phyloP scores from a whole-genome alignment of 306 rosid genomes.

The Rubus idaeus region DNA sequence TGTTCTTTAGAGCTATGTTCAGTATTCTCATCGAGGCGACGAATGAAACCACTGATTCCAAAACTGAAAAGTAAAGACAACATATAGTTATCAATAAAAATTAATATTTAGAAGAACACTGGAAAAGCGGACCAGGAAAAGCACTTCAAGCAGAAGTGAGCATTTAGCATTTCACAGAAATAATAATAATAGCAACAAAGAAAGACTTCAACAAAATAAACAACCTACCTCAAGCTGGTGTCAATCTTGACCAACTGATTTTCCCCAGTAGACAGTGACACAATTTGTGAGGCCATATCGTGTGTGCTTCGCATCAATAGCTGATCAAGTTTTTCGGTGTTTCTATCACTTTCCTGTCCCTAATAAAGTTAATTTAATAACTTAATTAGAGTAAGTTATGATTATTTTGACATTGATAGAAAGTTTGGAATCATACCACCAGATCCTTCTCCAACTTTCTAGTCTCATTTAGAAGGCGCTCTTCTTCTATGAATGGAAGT shows the following conservation, averaged over 20 bases:
- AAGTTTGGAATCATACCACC: conserved; percentile 30
- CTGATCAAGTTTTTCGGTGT: conserved; percentile 25
- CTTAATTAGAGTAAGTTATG: too few species aligned
- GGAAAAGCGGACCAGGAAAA: neutral
- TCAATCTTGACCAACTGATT: conserved; percentile 15
- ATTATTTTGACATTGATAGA: too few species aligned
- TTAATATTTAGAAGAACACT: neutral
- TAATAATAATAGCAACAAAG: neutral
- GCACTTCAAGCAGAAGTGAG: neutral
- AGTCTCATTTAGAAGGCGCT: conserved; percentile 43
- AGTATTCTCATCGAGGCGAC: conserved; percentile 6
- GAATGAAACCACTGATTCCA: conserved; percentile 37
- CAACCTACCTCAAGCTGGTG: conserved; percentile 30
- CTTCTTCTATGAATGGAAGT: conserved; percentile 54
- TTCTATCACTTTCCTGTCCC: conserved; percentile 43
- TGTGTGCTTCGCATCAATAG: conserved; percentile 29
- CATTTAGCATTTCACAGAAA: neutral
- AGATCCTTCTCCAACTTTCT: conserved; percentile 29
- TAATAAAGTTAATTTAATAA: neutral
- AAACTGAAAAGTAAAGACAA: conserved; percentile 21
- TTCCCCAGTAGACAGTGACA: conserved; percentile 5
- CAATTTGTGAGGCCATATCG: conserved; percentile 29
- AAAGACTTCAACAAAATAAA: too few species aligned
- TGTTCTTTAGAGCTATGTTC: conserved; percentile 18
- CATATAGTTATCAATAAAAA: neutral